Conservation (phyloP, 495 filamentous ascomycete species). For the Aspergillus campestris region DNA sequence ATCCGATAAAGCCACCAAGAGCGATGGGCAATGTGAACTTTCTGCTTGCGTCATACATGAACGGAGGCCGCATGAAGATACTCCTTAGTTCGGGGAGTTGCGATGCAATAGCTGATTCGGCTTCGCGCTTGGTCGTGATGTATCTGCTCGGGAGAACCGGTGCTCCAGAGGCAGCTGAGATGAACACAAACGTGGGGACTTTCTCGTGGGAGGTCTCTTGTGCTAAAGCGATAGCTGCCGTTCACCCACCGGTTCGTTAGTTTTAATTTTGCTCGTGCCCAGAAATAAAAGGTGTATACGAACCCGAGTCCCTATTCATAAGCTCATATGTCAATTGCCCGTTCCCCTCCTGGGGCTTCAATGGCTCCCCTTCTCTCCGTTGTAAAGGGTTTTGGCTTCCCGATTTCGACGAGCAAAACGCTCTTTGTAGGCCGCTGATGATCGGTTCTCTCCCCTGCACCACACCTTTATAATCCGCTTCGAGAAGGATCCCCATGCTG, state of each 20-base stretch:
- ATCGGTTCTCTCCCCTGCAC: constrained; percentile 72
- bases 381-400: constrained; percentile 62
- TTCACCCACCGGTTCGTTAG: no score
- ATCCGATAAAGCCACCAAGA: constrained; percentile 55
- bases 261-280: no score
- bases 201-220: constrained; percentile 60
- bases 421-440: constrained; percentile 61
- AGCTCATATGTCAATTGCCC: constrained; percentile 90
- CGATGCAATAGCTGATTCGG: constrained; percentile 67
- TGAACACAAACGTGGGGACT: constrained; percentile 67
- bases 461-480: constrained; percentile 96
- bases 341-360: constrained; percentile 55
- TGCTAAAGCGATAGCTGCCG: constrained; percentile 63
- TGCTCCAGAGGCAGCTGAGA: constrained; percentile 80
- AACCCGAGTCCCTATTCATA: constrained; percentile 88
- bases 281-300: constrained; percentile 6
- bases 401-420: constrained; percentile 59
- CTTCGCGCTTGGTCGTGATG: constrained; percentile 85
- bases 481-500: constrained; percentile 89
- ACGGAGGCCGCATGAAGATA: constrained; percentile 76
- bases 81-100: constrained; percentile 65
- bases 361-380: constrained; percentile 44
- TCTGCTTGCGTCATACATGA: constrained; percentile 80
- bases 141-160: constrained; percentile 78
- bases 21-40: constrained; percentile 80